Base-by-base conservation (phyloP, 2,329 filamentous ascomycete species). In the Pseudogymnoascus sp. region DNA sequence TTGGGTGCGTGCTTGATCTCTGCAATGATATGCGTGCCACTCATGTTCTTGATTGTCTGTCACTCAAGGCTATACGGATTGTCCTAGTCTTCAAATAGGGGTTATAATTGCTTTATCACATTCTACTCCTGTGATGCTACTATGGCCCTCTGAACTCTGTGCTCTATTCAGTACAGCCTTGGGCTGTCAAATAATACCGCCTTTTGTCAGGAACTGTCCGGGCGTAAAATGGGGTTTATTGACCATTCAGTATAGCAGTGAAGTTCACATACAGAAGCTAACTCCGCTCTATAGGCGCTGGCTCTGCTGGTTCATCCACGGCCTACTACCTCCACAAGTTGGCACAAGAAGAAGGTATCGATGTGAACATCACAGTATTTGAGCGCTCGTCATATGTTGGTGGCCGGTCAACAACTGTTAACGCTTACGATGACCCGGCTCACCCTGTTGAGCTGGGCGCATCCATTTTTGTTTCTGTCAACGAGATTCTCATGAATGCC, bases 381-480 rank as follows among this genome's bases (percentile, higher is more conserved):
- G 94, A 99, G 69, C 87, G 86, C 66, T 84, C 83, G 13, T 72
- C 77, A 30, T 89, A 85, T 65, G 79, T 97, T 41, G 94, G 94
- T 28, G 94, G 94, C 7, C 88, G 94, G 23, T 88, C 88, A 6
- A 89, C 92, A 28, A 97, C 92, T 0, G 87, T 96, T 15, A 77
- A 91, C 67, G 85, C 84, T 2, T 92, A 88, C 70, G 80, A 82
- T 64, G 79, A 92, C 66, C 77, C 84, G 1, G 64, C 75, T 0
- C 76, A 85, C 37, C 87, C 88, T 1, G 81, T 96, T 34, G 94
- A 99, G 72, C 78, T 97, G 0, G 94, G 94, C 13, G 94, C 89
- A 9, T 92, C 88, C 63, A 96, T 97, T 67, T 99, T 97, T 70
- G 89, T 97, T 45, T 72, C 86, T 56, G 82, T 88, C 41, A 99